A percentile compares a stretch with the other conserved stretches of the same genome.
Conservation (phyloP, 257 asterid species). For the Asclepias syriaca region DNA sequence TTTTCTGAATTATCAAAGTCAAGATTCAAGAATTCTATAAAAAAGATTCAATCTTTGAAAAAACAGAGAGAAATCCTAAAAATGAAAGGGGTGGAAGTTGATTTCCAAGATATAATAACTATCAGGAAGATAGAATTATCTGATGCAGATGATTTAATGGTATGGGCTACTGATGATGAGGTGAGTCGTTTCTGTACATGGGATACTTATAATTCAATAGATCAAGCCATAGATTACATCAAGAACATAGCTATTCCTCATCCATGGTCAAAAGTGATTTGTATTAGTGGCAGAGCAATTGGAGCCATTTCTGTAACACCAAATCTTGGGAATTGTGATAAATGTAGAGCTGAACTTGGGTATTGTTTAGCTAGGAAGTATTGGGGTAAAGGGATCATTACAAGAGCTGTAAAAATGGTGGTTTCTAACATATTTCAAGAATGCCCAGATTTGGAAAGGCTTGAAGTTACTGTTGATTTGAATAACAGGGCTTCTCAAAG, state of each 20-base stretch:
- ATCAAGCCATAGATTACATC: slow-evolving; percentile 24
- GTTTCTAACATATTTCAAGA: slow-evolving; percentile 13
- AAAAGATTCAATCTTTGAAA: not conserved
- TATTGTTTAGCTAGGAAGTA: slow-evolving; percentile 13
- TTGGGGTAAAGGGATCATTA: slow-evolving; percentile 18
- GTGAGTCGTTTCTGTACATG: slow-evolving; percentile 42
- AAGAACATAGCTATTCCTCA: slow-evolving; percentile 32
- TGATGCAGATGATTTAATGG: slow-evolving; percentile 53
- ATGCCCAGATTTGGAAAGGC: slow-evolving; percentile 13
- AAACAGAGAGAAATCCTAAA: not conserved
- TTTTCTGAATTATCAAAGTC: not conserved
- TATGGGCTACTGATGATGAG: slow-evolving; percentile 49
- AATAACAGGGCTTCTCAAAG: slow-evolving; percentile 16
- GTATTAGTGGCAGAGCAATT: slow-evolving; percentile 26
- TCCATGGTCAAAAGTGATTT: slow-evolving; percentile 38
- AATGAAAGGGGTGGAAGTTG: not conserved
- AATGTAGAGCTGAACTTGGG: slow-evolving; percentile 28
- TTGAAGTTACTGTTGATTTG: slow-evolving; percentile 19
- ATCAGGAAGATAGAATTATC: slow-evolving; percentile 30
- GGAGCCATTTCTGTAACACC: slow-evolving; percentile 59
- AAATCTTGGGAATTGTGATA: slow-evolving; percentile 17
- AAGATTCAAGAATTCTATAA: not conserved
- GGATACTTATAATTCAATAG: slow-evolving; percentile 45
- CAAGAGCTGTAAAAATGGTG: slow-evolving; percentile 22
- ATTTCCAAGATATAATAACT: slow-evolving; percentile 25